phyloP scores from a whole-genome alignment of 352 stramenopile genomes.

The Globisporangium rhizosaccharum region DNA sequence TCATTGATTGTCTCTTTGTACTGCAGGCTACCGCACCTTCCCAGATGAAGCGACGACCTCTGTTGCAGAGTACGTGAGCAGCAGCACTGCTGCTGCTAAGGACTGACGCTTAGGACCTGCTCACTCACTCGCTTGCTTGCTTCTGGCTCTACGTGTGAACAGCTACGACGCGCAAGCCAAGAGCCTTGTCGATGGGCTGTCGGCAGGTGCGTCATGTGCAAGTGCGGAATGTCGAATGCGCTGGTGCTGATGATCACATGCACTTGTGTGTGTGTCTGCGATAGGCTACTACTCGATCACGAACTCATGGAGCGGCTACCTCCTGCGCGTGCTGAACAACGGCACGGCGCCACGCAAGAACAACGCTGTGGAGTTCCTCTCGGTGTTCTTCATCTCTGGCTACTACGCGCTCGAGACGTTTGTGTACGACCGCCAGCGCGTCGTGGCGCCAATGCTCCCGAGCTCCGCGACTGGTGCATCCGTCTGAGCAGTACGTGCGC shows the following conservation, averaged over 20 bases:
- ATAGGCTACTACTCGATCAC: constrained; percentile 56
- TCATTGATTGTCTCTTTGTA: not conserved
- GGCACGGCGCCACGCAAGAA: constrained; percentile 65
- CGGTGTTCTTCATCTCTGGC: constrained; percentile 33
- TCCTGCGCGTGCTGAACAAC: constrained; percentile 52
- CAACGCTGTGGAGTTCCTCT: constrained; percentile 47
- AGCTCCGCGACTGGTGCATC: not conserved
- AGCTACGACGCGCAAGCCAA: constrained; percentile 39
- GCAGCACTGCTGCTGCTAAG: not conserved
- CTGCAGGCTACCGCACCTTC: constrained; percentile 7
- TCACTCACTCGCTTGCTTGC: not conserved
- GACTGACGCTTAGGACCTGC: not conserved
- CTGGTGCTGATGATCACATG: not conserved
- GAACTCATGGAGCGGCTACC: constrained; percentile 40
- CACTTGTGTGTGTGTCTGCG: not conserved
- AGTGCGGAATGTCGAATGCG: not conserved
- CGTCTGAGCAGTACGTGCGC: not conserved
- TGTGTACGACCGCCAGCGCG: constrained; percentile 33
- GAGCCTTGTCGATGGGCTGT: constrained; percentile 50
- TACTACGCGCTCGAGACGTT: constrained; percentile 23
- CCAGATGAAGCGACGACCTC: constrained; percentile 1
- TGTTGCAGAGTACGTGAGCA: constrained; percentile 4
- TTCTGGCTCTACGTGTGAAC: not conserved
- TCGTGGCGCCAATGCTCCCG: not conserved
- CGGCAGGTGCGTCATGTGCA: constrained; percentile 9